Evolutionary conservation across 805 yeast genomes (phyloP), one percentile per base, ranked within the genome.

Genomic region (Yarrowia sp.): DNA sequence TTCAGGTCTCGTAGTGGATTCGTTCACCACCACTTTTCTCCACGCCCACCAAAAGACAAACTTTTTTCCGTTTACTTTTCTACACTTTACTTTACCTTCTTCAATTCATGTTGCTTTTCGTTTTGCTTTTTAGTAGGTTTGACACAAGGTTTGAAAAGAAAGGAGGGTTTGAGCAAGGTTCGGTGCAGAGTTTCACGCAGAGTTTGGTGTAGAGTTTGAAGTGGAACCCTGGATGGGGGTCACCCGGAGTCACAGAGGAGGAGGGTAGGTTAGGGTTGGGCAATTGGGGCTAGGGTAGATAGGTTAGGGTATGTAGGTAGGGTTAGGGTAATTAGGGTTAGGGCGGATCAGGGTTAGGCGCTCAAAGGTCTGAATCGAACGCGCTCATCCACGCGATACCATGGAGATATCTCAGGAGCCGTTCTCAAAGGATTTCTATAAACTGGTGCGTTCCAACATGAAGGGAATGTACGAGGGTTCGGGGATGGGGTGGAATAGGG

Each of bases 401-500:
- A 55, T 41, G 48, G 14, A 5, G 19, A 22, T 19, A 14, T 22
- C 26, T 9, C 22, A 9, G 15, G 56, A 48, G 16, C 56, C 45
- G 15, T 63, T 14, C 22, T 4, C 16, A 11, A 46, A 59, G 15
- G 71, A 69, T 26, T 71, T 76, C 66, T 76, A 71, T 67, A 48
- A 46, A 1, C 58, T 76, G 59, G 76, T 74, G 14, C 70, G 73
- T 2, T 38, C 55, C 50, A 67, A 63, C 56, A 48, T 76, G 42
- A 61, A 72, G 63, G 58, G 69, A 7, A 64, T 75, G 67, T 76
- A 76, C 69, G 55, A 67, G 15, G 73, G 70, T 15, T 67, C 74
- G 8, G 73, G 74, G 3, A 70, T 72, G 65, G 72, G 73, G 19
- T 76, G 79, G 79, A 42, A 61, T 41, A 64, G 69, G n/a, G 46